Base-by-base conservation (phyloP, 345 rosid genomes). In the Linum tenue region DNA sequence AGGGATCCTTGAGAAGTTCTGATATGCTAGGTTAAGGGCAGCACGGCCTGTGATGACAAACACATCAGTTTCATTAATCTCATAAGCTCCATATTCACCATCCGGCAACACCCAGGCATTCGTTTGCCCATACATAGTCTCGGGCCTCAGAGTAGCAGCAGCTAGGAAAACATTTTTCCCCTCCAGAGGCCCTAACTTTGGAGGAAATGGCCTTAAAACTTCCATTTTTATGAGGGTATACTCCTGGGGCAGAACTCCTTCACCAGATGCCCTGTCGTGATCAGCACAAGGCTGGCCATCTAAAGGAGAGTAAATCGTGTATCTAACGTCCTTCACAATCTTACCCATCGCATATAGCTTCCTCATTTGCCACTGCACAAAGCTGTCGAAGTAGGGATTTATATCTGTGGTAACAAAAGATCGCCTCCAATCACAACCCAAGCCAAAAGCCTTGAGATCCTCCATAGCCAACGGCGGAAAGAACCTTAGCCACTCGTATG, bases 201-300 rank as follows among this genome's bases (percentile, higher is more conserved):
- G 64, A 5, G 94, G 90, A 59, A 88, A 88, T 4, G 98, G 97
- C 35, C 70, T 55, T 60, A 78, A 67, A 8, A 90, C 86, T 77
- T 90, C 97, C 98, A 90, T 90, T 82, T 90, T 92, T 40, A 92
- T 79, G 55, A 90, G 81, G 31, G 94, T 86, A 67, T 92, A 92
- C 36, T 92, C 98, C 67, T 90, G 98, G n/a, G 98, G 97, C 77
- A 80, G 95, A 53, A 92, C 92, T 67, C 92, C 97, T 83, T 92
- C 98, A 51, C 98, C 98, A 39, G 74, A 75, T 56, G 98, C 98
- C 74, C 97, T 82, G 75, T 92, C 98, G 63, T 92, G 97, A 78
- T 90, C 97, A 0, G 97, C 97, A 62, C 97, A 92, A 38, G 97
- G 98, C 77, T 90, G 98, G 51, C 90, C 97, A 71, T 92, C 98